Evolutionary conservation across 1,284 basidiomycete genomes (phyloP), one percentile per base, ranked within the genome.

Genomic region (Volvariella volvacea): DNA sequence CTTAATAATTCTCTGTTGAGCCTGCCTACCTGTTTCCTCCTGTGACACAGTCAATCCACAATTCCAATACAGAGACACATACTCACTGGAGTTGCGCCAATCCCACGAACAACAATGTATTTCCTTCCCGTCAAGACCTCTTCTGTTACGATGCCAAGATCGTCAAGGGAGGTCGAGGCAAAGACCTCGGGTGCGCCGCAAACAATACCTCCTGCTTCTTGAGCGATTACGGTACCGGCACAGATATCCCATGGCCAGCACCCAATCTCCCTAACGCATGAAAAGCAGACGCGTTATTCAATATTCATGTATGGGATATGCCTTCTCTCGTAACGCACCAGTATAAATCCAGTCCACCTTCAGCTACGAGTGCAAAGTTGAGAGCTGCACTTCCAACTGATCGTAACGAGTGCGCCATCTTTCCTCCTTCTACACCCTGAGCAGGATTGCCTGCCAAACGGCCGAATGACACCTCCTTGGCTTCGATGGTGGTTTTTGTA

Each of bases 231-330:
- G n/a, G 91, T 81, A 0, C 93, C 94, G 1, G 95, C 90, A 54
- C 85, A 90, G 41, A 92, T 84, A 59, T 93, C 91, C 90, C 90
- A 93, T n/a, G 90, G 81, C 83, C 86, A 91, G 60, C 88, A 91
- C 7, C 92, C 92, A 47, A 93, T 88, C 66, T 95, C 92, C 88
- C 90, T 92, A 40, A 22, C 1, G 43, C 43, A 25, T 32, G 21
- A 9, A 22, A 16, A n/a, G 15, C 9, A 19, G 16, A 31, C 28
- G 21, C 19, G 15, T n/a, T n/a, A n/a, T n/a, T n/a, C n/a, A n/a
- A n/a, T n/a, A n/a, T n/a, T n/a, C n/a, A n/a, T n/a, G n/a, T n/a
- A 30, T 38, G 25, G 37, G 3, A 9, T 22, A 36, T 17, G 14
- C 16, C 14, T n/a, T 19, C 14, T 28, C 12, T 17, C 15, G 31